These are phyloP conservation scores for Moesziomyces sp. DNA, from an alignment of 1,284 basidiomycete species.

Conservation along the genomic window DNA sequence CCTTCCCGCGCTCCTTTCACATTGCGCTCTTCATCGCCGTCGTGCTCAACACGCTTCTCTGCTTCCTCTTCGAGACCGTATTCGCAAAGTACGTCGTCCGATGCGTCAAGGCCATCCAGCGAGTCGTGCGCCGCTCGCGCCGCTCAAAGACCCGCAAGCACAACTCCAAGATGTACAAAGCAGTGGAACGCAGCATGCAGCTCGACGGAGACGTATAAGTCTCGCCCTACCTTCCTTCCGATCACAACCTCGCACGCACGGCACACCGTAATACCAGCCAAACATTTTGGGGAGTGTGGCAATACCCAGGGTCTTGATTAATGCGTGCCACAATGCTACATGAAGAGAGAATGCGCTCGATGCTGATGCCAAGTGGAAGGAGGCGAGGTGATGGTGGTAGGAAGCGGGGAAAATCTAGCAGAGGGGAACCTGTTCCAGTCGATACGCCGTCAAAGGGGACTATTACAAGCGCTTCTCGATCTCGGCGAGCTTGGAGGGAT, in stretches of 20 bases:
- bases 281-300: not conserved
- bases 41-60: conserved; percentile 78
- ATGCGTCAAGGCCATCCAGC: conserved; percentile 48
- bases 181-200: conserved; percentile 50
- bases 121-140: conserved; percentile 14
- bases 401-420: too few species aligned
- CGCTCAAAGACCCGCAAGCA: conserved; percentile 19
- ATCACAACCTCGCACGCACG: not conserved
- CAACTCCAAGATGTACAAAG: conserved; percentile 54
- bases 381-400: too few species aligned
- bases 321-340: too few species aligned
- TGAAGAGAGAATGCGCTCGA: too few species aligned
- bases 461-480: conserved; percentile 45
- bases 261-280: not conserved
- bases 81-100: conserved; percentile 43
- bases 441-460: too few species aligned
- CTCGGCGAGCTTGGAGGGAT: conserved; percentile 59
- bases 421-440: too few species aligned
- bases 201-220: conserved; percentile 40
- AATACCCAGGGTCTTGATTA: not conserved
- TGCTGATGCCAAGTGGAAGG: too few species aligned
- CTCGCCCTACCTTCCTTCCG: too few species aligned
- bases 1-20: conserved; percentile 78
- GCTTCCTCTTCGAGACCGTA: conserved; percentile 79
- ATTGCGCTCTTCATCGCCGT: conserved; percentile 78